Percentiles rank a stretch among this genome's conserved stretches.
Conservation (phyloP, 2,329 filamentous ascomycete species). For the Delphinella strobiligena region DNA sequence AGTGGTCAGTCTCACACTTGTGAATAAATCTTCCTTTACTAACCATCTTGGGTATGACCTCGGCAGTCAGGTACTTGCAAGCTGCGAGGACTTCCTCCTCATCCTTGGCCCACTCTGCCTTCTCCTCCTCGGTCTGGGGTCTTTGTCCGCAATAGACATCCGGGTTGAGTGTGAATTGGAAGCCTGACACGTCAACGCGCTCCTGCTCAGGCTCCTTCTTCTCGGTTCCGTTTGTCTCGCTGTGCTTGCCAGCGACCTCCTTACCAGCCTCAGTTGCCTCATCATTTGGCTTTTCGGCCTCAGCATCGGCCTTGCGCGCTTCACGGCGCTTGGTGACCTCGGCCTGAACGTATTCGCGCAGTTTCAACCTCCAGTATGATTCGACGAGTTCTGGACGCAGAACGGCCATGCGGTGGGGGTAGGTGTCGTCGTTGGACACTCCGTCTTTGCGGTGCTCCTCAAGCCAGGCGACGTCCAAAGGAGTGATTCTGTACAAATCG, state of each 20-base stretch:
- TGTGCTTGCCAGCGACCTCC: conserved; percentile 16
- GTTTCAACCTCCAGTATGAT: conserved; percentile 68
- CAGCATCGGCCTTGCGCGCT: conserved; percentile 20
- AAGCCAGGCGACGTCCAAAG: conserved; percentile 80
- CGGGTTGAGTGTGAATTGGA: conserved; percentile 81
- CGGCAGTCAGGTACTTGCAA: conserved; percentile 63
- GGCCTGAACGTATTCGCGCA: conserved; percentile 76
- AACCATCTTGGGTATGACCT: conserved; percentile 74
- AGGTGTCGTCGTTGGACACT: conserved; percentile 40
- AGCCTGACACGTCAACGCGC: conserved; percentile 74
- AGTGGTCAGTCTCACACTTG: conserved; percentile 8
- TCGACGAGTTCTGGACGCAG: conserved; percentile 84
- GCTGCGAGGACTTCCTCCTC: conserved; percentile 80
- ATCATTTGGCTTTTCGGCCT: conserved; percentile 13
- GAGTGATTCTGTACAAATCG: conserved; percentile 88
- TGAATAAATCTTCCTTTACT: conserved; percentile 18
- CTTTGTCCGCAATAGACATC: conserved; percentile 89
- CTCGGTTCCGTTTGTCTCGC: conserved; percentile 9
- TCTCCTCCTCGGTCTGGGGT: conserved; percentile 83
- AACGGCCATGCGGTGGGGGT: conserved; percentile 94
- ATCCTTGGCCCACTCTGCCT: conserved; percentile 67
- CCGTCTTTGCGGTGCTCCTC: conserved; percentile 52
- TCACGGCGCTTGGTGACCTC: conserved; percentile 56
- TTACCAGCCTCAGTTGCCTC: conserved; percentile 18
- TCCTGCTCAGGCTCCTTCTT: conserved; percentile 38